These are phyloP conservation scores for Aspergillus pseudonomiae DNA, from an alignment of 2,329 filamentous ascomycete species.

Conservation along the genomic window DNA sequence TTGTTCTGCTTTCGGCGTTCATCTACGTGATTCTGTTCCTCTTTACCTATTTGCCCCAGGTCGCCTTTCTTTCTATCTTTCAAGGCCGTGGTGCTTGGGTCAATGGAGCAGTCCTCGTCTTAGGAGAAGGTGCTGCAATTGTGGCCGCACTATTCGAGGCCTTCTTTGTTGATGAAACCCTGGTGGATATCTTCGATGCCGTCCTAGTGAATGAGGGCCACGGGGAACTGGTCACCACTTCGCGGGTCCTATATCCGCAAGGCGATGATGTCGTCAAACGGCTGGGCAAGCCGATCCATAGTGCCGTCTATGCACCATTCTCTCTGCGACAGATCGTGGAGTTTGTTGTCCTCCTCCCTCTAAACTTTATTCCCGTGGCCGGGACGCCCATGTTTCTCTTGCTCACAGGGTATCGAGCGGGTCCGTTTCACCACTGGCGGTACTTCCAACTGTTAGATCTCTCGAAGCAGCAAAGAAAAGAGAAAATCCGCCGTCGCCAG, in stretches of 20 bases:
- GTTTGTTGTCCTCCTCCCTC: constrained; percentile 74
- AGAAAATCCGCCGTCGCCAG: constrained; percentile 66
- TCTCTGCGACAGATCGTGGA: constrained; percentile 88
- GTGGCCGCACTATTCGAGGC: constrained; percentile 73
- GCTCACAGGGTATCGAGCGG: constrained; percentile 82
- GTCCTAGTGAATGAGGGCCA: constrained; percentile 76
- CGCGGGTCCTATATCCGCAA: constrained; percentile 68
- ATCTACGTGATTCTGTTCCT: constrained; percentile 86
- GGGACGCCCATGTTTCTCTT: constrained; percentile 85
- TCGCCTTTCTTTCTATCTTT: constrained; percentile 85
- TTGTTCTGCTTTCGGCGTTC: constrained; percentile 78
- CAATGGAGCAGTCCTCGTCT: constrained; percentile 81
- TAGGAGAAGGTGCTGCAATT: constrained; percentile 67
- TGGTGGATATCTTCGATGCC: constrained; percentile 83
- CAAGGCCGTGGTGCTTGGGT: constrained; percentile 86
- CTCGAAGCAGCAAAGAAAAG: constrained; percentile 71
- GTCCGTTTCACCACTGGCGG: constrained; percentile 86
- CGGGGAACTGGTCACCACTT: constrained; percentile 67
- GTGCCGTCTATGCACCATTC: constrained; percentile 83
- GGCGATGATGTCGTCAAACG: constrained; percentile 74
- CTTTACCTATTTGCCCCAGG: constrained; percentile 86
- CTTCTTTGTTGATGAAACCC: constrained; percentile 77
- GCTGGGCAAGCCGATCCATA: constrained; percentile 77
- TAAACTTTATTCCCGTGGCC: constrained; percentile 84
- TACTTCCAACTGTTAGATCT: constrained; percentile 83